phyloP scores from a whole-genome alignment of 2,329 filamentous ascomycete genomes.

The Sarocladiaceae sp. region DNA sequence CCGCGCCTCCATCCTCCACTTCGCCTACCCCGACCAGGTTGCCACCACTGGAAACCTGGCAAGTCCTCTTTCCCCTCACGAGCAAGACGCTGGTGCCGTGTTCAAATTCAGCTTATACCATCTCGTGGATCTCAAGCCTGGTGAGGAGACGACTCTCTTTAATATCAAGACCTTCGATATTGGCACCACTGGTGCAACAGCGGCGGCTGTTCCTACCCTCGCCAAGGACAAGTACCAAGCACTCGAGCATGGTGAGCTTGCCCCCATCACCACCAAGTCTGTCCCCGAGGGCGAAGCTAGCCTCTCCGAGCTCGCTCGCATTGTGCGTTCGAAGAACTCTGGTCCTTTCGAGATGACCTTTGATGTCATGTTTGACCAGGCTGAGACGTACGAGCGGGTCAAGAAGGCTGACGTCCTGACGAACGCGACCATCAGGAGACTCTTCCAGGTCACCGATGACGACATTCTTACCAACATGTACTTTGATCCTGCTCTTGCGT shows the following conservation, averaged over 20 bases:
- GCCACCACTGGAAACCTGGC: slow-evolving; percentile 47
- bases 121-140: slow-evolving; percentile 32
- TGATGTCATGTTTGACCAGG: slow-evolving; percentile 42
- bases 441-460: slow-evolving; percentile 23
- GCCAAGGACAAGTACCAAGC: background rate
- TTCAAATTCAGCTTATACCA: slow-evolving; percentile 43
- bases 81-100: slow-evolving; percentile 27
- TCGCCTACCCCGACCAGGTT: slow-evolving; percentile 40
- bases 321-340: slow-evolving; percentile 45
- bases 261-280: background rate
- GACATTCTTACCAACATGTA: slow-evolving; percentile 29
- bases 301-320: slow-evolving; percentile 28
- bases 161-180: background rate
- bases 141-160: slow-evolving; percentile 14
- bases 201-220: background rate
- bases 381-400: slow-evolving; percentile 28
- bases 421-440: slow-evolving; percentile 25
- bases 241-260: background rate
- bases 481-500: slow-evolving; percentile 40
- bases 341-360: slow-evolving; percentile 48
- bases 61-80: slow-evolving; percentile 18
- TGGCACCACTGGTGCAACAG: background rate
- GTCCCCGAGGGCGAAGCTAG: slow-evolving; percentile 9
- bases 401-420: slow-evolving; percentile 31
- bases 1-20: slow-evolving; percentile 38